Evolutionary conservation across 345 rosid genomes (phyloP), one percentile per base, ranked within the genome.

Genomic region (Geranium brycei): DNA sequence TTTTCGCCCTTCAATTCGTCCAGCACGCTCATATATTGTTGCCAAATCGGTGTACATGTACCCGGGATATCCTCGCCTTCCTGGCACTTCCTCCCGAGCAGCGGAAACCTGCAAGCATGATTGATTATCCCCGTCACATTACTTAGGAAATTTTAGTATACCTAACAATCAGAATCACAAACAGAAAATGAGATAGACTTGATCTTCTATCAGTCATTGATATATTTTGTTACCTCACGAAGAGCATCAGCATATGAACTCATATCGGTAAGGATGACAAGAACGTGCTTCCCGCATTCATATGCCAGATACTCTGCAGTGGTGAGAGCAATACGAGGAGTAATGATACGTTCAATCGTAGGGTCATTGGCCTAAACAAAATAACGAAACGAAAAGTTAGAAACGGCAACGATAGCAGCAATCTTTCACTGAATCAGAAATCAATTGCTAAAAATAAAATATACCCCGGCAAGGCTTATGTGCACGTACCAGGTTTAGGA

Each of bases 41-140:
- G 97, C 97, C 83, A 95, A 85, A 84, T 95, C 99, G 23, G 99
- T 95, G 69, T 95, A 95, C 99, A 91, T 95, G 59, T 95, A 95
- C 18, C 99, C 99, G 1, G 97, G 99, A 83, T 95, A 95, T 64
- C 96, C 99, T 82, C 97, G 97, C 77, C 99, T 87, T 70, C 99
- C 99, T 61, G 99, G 99, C 3, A 95, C 99, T 81, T 88, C 99
- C 65, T 95, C 99, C 63, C 99, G 74, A 31, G 99, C 99, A 82
- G 99, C 99, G 59, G 97, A 95, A 28, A 95, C 97, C 99, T 95
- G 80, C 62, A 81, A 31, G 51, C 57, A 55, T 63, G 58, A 80
- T 64, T 28, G 51, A 16, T 14, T 23, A 53, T 17, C 62, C 2
- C 12, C 17, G 16, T 56, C 31, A 15, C 60, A 15, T 19, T 32